Evolutionary conservation across 495 filamentous ascomycete species (phyloP).

Genomic region (Amphirosellinia nigrospora): DNA sequence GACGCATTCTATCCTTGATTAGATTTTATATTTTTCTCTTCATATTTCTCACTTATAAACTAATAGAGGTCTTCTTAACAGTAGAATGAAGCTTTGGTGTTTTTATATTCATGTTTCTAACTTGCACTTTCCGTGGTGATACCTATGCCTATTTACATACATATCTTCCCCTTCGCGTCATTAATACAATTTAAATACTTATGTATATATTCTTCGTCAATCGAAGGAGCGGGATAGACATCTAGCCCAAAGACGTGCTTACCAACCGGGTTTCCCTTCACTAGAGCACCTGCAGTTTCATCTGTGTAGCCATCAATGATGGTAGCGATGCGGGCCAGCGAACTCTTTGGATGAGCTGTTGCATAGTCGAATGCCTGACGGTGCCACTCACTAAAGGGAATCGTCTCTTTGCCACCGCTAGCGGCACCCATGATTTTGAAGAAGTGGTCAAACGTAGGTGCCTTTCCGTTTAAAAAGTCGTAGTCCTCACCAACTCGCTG

Average conservation of each 20-base stretch:
- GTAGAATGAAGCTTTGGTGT: no score
- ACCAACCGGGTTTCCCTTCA: slow-evolving; percentile 33
- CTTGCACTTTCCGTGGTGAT: no score
- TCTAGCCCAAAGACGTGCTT: slow-evolving; percentile 33
- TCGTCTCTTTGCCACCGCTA: slow-evolving; percentile 23
- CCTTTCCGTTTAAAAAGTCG: slow-evolving; percentile 37
- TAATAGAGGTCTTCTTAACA: no score
- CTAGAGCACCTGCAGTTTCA: slow-evolving; percentile 33
- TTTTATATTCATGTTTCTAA: no score
- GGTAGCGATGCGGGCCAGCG: slow-evolving; percentile 39
- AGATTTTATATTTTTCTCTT: no score
- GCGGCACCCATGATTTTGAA: slow-evolving; percentile 31
- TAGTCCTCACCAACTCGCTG: slow-evolving; percentile 37
- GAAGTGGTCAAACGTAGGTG: slow-evolving; percentile 36
- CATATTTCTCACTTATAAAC: no score
- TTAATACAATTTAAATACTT: slow-evolving; percentile 27
- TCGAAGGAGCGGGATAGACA: slow-evolving; percentile 32
- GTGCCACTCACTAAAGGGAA: slow-evolving; percentile 35
- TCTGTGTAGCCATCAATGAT: slow-evolving; percentile 36
- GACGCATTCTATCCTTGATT: no score
- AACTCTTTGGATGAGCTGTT: slow-evolving; percentile 29
- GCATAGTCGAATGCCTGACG: slow-evolving; percentile 34
- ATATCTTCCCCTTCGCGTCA: background rate
- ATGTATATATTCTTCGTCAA: slow-evolving; percentile 31
- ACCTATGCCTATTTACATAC: background rate